Base-by-base conservation (phyloP, 352 stramenopile species). In the Pythium chondricola region DNA sequence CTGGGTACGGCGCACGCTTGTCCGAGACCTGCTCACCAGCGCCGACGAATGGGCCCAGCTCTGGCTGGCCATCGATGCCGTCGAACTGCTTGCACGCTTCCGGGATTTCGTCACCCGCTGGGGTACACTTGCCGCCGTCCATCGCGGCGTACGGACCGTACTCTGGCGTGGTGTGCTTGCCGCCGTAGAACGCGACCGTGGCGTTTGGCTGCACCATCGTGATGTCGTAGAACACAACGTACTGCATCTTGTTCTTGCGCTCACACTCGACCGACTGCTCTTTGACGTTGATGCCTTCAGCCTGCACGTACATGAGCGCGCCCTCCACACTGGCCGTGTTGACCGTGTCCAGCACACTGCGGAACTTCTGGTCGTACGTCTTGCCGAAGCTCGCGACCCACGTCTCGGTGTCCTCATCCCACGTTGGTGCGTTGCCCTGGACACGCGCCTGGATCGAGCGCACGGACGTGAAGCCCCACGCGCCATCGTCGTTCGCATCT, bases 141-240 rank as follows among this genome's bases (percentile, higher is more conserved):
- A 90, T 84, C 10, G 73, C 61, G 7, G 87, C 49, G 29, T 81
- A 85, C 5, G 67, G 58, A 8, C 69, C 61, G 46, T 84, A 85
- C 57, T 87, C 75, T 8, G 47, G 43, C 0, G 61, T 53, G 1
- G 39, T 54, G 53, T 69, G 58, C 31, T 63, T 54, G 43, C 51
- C 61, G 31, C 61, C 58, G 48, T 83, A 84, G 44, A 78, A 67
- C 36, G 68, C 65, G 29, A 88, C 56, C 32, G 68, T 50, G 27
- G 54, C 52, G 11, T 61, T 78, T 0, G 74, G 72, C 54, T 86
- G 74, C n/a, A 77, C 70, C 29, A 89, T 69, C 24, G 46, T 72
- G 38, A 84, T 70, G 54, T 85, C 63, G 59, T 87, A 85, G 46
- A 89, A 84, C n/a, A 71, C 65, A 0, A 89, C 42, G 57, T 85